These are phyloP conservation scores for Colletotrichum eremochloae DNA, from an alignment of 2,329 filamentous ascomycete genomes.

Conservation along the genomic window DNA sequence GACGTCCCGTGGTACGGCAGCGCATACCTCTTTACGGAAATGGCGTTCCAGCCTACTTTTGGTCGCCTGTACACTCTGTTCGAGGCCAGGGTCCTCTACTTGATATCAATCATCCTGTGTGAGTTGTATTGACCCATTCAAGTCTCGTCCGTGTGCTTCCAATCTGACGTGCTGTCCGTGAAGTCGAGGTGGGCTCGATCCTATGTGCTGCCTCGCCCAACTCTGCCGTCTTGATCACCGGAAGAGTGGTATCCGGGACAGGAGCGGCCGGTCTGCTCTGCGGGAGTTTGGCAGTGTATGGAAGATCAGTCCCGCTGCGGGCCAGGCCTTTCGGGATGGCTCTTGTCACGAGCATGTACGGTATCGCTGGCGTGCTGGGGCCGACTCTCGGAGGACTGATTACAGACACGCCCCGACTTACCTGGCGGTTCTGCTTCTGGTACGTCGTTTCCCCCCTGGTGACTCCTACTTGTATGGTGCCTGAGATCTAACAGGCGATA, in stretches of 20 bases:
- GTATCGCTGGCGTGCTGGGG: not conserved
- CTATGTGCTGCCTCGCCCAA: conserved; percentile 2
- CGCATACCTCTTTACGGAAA: conserved; percentile 54
- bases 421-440: conserved; percentile 12
- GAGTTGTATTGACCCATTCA: conserved; percentile 20
- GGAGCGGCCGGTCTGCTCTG: not conserved
- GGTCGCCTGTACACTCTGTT: conserved; percentile 7
- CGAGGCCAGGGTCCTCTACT: conserved; percentile 46
- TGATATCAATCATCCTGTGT: conserved; percentile 49
- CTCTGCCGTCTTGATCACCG: not conserved
- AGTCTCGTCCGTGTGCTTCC: too few species aligned
- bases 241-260: not conserved
- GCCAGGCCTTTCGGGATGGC: not conserved
- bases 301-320: conserved; percentile 1
- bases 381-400: conserved; percentile 5
- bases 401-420: conserved; percentile 1
- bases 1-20: conserved; percentile 70
- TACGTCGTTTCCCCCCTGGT: not conserved
- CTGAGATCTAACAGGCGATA: not conserved
- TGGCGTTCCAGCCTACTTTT: conserved; percentile 7
- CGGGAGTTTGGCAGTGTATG: not conserved
- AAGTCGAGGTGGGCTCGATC: conserved; percentile 2
- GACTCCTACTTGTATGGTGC: too few species aligned
- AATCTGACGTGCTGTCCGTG: not conserved
- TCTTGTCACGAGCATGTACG: conserved; percentile 5